Evolutionary conservation across 371 early-diverging fungal genomes (phyloP).

Genomic region (Syncephalis fuscata): DNA sequence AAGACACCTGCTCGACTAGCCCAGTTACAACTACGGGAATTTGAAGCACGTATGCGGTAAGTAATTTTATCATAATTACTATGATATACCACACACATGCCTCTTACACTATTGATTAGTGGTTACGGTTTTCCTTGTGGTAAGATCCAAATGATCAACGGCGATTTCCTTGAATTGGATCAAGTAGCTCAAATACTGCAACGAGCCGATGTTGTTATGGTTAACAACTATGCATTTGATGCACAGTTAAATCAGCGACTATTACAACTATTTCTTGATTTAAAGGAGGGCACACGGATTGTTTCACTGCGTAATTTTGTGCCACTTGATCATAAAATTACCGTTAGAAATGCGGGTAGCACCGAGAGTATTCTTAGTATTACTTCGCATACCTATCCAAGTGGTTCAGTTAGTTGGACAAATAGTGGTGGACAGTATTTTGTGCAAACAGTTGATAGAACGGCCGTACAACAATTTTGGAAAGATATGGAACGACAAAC

Average conservation of each 20-base stretch:
- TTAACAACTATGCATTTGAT: constrained; percentile 89
- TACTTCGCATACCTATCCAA: constrained; percentile 54
- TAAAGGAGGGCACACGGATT: constrained; percentile 79
- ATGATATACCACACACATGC: neutral
- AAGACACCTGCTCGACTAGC: constrained; percentile 69
- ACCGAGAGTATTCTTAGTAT: constrained; percentile 73
- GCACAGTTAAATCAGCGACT: constrained; percentile 66
- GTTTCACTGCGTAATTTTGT: constrained; percentile 71
- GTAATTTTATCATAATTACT: constrained; percentile 2
- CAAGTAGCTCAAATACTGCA: constrained; percentile 46
- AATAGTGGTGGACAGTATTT: constrained; percentile 73
- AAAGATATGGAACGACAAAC: constrained; percentile 19
- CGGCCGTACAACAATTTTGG: constrained; percentile 37
- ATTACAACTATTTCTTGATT: constrained; percentile 68
- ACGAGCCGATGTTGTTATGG: constrained; percentile 77
- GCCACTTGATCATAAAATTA: constrained; percentile 55
- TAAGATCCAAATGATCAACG: constrained; percentile 45
- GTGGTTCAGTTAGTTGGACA: constrained; percentile 85
- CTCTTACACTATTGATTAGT: constrained; percentile 9
- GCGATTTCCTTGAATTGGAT: constrained; percentile 53
- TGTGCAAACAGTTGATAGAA: constrained; percentile 69
- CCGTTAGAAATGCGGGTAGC: constrained; percentile 52
- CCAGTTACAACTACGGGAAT: constrained; percentile 62
- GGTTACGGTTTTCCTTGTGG: constrained; percentile 48
- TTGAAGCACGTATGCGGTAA: constrained; percentile 63